Evolutionary conservation across 306 rosid genomes (phyloP), one percentile per base, ranked within the genome.

Genomic region (Morella rubra): DNA sequence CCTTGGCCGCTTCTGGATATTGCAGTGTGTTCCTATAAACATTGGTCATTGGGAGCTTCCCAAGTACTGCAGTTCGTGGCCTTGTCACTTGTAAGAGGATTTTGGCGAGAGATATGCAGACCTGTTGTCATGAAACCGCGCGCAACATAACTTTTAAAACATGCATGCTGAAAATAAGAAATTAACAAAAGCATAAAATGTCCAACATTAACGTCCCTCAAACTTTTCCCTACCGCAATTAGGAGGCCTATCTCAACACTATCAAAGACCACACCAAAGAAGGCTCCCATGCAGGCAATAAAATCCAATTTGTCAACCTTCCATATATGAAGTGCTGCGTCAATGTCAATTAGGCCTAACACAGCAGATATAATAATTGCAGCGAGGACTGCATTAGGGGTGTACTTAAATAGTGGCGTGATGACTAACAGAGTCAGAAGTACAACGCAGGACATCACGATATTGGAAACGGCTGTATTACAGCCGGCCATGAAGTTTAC

Each of bases 401-500:
- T 95, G 87, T 95, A 95, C 79, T 92, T 88, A 69, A 95, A 95
- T 37, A 95, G 92, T 22, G 97, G 98, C 18, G 98, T 95, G 12
- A 95, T 72, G 88, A 95, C 90, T 81, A 81, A 56, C 83, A 95
- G 84, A 24, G 97, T 92, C n/a, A 92, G 79, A 75, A 92, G 83
- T 73, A 95, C 99, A 79, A 92, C 93, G 24, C 44, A 8, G 60
- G 99, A 89, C 99, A 95, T 95, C 80, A 95, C 91, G 53, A 95
- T 86, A 78, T 95, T 95, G 1, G 99, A 95, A 69, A 84, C 90
- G 46, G 97, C 97, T 72, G 97, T 89, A 79, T 86, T 83, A 75
- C 99, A 95, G 44, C 99, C 97, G 16, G 99, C 93, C 96, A 85
- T 89, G 87, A 62, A 95, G 77, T 95, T 95, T 55, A 95, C 97